Conservation (phyloP, 2,329 filamentous ascomycete genomes). For the Fusarium aywerte region DNA sequence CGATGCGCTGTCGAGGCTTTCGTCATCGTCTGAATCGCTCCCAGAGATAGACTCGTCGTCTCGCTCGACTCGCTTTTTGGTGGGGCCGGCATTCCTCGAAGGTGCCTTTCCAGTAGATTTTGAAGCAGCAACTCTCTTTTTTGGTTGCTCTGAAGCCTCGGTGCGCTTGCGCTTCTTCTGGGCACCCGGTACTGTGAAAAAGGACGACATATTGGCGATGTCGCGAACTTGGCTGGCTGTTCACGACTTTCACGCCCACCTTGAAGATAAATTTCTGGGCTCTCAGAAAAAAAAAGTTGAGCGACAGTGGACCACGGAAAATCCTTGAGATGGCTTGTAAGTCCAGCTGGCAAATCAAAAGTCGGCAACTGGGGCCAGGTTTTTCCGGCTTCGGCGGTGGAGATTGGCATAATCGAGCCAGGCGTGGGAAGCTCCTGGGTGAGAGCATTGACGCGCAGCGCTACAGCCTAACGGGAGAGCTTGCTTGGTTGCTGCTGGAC, state of each 20-base stretch:
- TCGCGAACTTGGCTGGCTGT: slow-evolving; percentile 43
- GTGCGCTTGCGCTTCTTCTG: slow-evolving; percentile 90
- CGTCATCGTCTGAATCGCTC: slow-evolving; percentile 79
- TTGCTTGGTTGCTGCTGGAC: slow-evolving; percentile 43
- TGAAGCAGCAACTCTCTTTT: slow-evolving; percentile 67
- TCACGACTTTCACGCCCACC: slow-evolving; percentile 46
- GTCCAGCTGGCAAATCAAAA: slow-evolving; percentile 42
- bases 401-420: slow-evolving; percentile 46
- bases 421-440: slow-evolving; percentile 37
- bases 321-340: slow-evolving; percentile 10
- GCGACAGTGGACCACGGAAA: slow-evolving; percentile 45
- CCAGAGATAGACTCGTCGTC: slow-evolving; percentile 84
- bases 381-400: slow-evolving; percentile 51
- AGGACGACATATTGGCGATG: slow-evolving; percentile 80
- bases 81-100: slow-evolving; percentile 53
- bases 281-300: slow-evolving; percentile 56
- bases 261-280: slow-evolving; percentile 47
- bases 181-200: slow-evolving; percentile 89
- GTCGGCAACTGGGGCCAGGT: slow-evolving; percentile 41
- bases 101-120: slow-evolving; percentile 56
- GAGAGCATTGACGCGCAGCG: slow-evolving; percentile 52
- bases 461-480: slow-evolving; percentile 52
- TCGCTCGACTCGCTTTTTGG: slow-evolving; percentile 61
- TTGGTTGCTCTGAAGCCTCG: slow-evolving; percentile 63
- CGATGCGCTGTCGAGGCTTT: slow-evolving; percentile 53